Conservation (phyloP, 202 grass and related monocot species). For the Musa balbisiana region DNA sequence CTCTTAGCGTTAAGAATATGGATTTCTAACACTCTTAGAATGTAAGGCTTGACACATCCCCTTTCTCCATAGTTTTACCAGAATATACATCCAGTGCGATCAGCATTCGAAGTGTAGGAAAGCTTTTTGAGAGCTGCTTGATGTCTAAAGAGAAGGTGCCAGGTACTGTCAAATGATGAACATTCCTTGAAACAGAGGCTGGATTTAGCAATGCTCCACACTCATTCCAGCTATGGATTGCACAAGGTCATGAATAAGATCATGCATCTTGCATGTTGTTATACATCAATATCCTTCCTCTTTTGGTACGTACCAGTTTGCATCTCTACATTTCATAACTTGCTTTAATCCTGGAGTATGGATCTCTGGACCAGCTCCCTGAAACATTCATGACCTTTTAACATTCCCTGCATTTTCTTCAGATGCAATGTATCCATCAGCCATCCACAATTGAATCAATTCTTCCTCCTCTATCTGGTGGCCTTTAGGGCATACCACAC, state of each 20-base stretch:
- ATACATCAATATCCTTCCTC: not conserved
- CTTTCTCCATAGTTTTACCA: too few relatives aligned
- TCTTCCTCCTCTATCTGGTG: not conserved
- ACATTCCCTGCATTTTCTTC: conserved; percentile 2
- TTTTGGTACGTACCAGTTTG: not conserved
- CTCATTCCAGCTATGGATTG: conserved; percentile 22
- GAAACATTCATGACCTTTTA: conserved; percentile 10
- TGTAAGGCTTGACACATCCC: too few relatives aligned
- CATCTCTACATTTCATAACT: not conserved
- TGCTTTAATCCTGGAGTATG: conserved; percentile 17
- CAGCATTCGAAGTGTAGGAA: not conserved
- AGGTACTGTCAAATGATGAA: not conserved
- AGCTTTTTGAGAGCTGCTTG: not conserved
- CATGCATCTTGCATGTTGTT: conserved; percentile 12
- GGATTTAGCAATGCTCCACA: conserved; percentile 15
- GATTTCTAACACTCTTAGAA: not conserved
- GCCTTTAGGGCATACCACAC: conserved; percentile 30
- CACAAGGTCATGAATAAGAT: conserved; percentile 36
- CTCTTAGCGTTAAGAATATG: not conserved
- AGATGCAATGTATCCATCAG: conserved; percentile 27
- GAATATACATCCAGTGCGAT: not conserved
- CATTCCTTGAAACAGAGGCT: not conserved
- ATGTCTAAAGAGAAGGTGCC: not conserved
- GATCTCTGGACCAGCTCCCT: conserved; percentile 22
- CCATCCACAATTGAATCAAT: conserved; percentile 34